Evolutionary conservation across 768 basidiomycete species (phyloP), one percentile per base, ranked within the genome.

Genomic region (Xerocomellus amylosporus): DNA sequence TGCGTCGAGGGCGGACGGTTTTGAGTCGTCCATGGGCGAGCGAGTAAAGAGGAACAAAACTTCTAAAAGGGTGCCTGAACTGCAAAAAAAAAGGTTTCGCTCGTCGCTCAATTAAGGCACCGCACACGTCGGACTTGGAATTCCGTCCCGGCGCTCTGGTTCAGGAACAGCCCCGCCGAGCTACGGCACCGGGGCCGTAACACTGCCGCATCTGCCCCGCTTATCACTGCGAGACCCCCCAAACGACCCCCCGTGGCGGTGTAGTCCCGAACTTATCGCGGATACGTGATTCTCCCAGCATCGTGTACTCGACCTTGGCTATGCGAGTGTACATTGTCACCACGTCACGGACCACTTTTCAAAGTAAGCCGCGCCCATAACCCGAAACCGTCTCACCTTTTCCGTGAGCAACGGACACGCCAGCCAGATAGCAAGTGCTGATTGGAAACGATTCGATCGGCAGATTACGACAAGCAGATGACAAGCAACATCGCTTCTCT

Each of bases 11-110:
- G 61, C 38, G 20, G 68, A 38, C 59, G 58, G 59, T 70, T 68
- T 70, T 68, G 69, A 70, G 68, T 70, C 69, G 58, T 70, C 69
- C 69, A 70, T 70, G 66, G 36, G 60, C 57, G 63, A 59, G 54
- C 53, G 55, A 59, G 55, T 66, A 71, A 71, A 68, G 64, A 72
- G 68, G 62, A 70, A 66, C 62, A 47, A 61, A 58, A 66, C 58
- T 69, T 70, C 59, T 69, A 71, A 57, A 68, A 60, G 49, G 64
- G 69, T 70, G 69, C 69, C 69, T 70, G 69, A 62, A 70, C 62
- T 66, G 28, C 62, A 60, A 31, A 40, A 46, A 33, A 51, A 46
- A 68, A 67, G 48, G 58, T 46, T 64, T 64, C 54, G 58, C 54
- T 54, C 59, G 60, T 63, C 58, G 43, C 66, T 62, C 69, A 72